Evolutionary conservation across 1,139 yeast species (phyloP).

Genomic region (Protomyces pachydermus): DNA sequence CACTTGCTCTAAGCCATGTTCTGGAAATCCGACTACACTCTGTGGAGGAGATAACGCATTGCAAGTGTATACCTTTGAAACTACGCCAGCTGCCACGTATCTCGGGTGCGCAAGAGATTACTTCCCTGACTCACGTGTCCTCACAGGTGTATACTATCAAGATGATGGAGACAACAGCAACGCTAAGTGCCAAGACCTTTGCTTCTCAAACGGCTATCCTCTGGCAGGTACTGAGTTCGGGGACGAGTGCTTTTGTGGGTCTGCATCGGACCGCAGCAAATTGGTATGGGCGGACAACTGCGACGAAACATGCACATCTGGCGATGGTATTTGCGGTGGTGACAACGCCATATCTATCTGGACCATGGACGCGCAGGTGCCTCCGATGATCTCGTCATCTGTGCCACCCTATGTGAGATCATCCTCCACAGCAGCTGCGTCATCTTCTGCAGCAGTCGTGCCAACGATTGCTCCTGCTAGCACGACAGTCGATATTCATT

Average conservation of each 20-base stretch:
- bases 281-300: not conserved
- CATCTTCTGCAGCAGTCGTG: not conserved
- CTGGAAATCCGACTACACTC: conserved; percentile 3
- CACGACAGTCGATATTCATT: not conserved
- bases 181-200: not conserved
- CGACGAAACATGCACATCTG: not conserved
- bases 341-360: not conserved
- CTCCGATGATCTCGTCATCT: not conserved
- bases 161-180: conserved; percentile 1
- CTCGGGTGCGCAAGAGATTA: not conserved
- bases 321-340: not conserved
- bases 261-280: not conserved
- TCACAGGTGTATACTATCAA: not conserved
- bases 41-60: conserved; percentile 22
- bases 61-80: conserved; percentile 1
- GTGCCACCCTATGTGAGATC: not conserved
- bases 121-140: not conserved
- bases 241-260: not conserved
- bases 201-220: not conserved
- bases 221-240: not conserved
- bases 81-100: not conserved
- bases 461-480: not conserved
- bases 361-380: not conserved
- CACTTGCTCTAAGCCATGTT: conserved; percentile 3
- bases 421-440: not conserved